Conservation (phyloP, 441 rosid species). For the Brassica hybrid region DNA sequence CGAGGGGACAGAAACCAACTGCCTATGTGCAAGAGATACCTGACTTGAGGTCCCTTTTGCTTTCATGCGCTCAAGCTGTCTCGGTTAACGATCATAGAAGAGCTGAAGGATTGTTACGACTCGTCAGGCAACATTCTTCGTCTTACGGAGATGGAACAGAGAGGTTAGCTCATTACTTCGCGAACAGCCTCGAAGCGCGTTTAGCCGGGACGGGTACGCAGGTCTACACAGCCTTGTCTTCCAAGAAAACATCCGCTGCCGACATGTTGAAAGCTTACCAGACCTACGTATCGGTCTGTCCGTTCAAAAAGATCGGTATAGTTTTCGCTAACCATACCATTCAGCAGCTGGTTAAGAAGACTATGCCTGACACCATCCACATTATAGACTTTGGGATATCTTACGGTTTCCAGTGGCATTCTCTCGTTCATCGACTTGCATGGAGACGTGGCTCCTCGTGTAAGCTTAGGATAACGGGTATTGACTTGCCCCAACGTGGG, state of each 20-base stretch:
- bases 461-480: slow-evolving; percentile 60
- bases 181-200: slow-evolving; percentile 83
- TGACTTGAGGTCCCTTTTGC: slow-evolving; percentile 56
- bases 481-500: slow-evolving; percentile 61
- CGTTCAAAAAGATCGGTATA: slow-evolving; percentile 48
- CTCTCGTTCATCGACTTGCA: slow-evolving; percentile 48
- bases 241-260: slow-evolving; percentile 57
- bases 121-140: slow-evolving; percentile 76
- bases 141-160: slow-evolving; percentile 83
- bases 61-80: slow-evolving; percentile 58
- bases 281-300: slow-evolving; percentile 42
- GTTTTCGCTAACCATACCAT: slow-evolving; percentile 48
- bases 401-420: slow-evolving; percentile 68
- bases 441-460: slow-evolving; percentile 46
- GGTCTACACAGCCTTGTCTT: slow-evolving; percentile 51
- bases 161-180: slow-evolving; percentile 80
- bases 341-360: slow-evolving; percentile 32
- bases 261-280: slow-evolving; percentile 77
- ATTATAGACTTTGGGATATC: slow-evolving; percentile 81
- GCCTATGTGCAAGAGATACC: slow-evolving; percentile 38
- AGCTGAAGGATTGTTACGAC: slow-evolving; percentile 60
- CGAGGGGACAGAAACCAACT: slow-evolving; percentile 24
- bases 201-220: slow-evolving; percentile 76
- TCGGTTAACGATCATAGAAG: slow-evolving; percentile 56
- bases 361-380: slow-evolving; percentile 46